A percentile compares a stretch with the other conserved stretches of the same genome.
These are phyloP conservation scores for Leucoagaricus sp. DNA, from an alignment of 1,284 basidiomycete genomes.

Conservation along the genomic window DNA sequence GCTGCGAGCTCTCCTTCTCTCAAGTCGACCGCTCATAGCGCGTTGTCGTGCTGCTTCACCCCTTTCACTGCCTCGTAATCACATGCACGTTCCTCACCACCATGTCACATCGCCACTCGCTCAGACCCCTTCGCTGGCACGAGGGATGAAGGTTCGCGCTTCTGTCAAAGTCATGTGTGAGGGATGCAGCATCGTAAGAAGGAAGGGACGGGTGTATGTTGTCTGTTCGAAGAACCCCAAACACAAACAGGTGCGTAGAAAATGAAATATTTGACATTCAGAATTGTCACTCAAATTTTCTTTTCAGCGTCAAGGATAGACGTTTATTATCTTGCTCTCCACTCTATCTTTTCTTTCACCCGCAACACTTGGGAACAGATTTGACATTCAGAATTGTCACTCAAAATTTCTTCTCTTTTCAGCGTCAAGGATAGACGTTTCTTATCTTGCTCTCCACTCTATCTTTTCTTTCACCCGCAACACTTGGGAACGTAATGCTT, in stretches of 20 bases:
- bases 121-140: conserved; percentile 42
- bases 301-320: conserved; percentile 62
- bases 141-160: conserved; percentile 97
- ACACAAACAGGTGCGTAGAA: conserved; percentile 88
- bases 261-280: background rate
- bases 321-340: no score
- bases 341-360: no score
- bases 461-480: no score
- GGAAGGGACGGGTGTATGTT: conserved; percentile 93
- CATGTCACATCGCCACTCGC: conserved; percentile 28
- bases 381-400: background rate
- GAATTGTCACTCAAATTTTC: conserved; percentile 1
- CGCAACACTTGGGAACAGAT: no score
- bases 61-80: conserved; percentile 32
- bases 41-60: conserved; percentile 47
- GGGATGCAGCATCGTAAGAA: conserved; percentile 81
- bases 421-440: conserved; percentile 60
- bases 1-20: conserved; percentile 65
- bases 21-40: conserved; percentile 57
- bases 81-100: conserved; percentile 24
- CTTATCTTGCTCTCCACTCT: background rate
- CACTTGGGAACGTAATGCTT: background rate
- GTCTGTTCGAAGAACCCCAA: conserved; percentile 95
- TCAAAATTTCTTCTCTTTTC: conserved; percentile 18
- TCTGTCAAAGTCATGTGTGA: conserved; percentile 94